These are phyloP conservation scores for Chalciporus sp. DNA, from an alignment of 1,284 basidiomycete species.

Conservation along the genomic window DNA sequence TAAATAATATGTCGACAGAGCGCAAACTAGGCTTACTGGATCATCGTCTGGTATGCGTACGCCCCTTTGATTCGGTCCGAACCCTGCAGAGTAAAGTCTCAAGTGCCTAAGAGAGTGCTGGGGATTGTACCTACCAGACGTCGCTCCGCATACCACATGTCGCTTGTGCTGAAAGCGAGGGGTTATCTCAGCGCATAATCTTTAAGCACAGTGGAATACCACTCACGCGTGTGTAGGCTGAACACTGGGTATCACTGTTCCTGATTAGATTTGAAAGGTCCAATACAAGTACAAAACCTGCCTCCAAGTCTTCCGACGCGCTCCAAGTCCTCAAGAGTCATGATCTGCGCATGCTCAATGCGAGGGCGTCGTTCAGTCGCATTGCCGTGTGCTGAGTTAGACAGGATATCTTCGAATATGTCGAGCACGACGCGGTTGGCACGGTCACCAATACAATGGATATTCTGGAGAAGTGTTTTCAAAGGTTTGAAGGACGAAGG, in stretches of 20 bases:
- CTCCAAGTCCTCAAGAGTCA: conserved; percentile 68
- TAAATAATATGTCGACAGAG: background rate
- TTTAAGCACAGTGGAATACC: background rate
- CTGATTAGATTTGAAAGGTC: background rate
- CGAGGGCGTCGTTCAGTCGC: conserved; percentile 63
- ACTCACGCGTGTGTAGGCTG: conserved; percentile 90
- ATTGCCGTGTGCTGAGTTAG: conserved; percentile 29
- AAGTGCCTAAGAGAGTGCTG: background rate
- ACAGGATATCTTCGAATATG: conserved; percentile 65
- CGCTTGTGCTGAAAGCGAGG: conserved; percentile 62
- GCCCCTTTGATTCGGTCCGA: conserved; percentile 80
- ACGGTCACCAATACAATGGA: conserved; percentile 91
- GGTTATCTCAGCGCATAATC: background rate
- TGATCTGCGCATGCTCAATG: conserved; percentile 92
- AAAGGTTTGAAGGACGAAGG: background rate
- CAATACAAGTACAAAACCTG: conserved; percentile 35
- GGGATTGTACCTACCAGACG: conserved; percentile 56
- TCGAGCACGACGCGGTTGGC: conserved; percentile 84
- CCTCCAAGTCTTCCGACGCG: conserved; percentile 75
- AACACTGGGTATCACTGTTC: conserved; percentile 83
- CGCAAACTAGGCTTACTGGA: conserved; percentile 50
- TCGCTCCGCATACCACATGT: conserved; percentile 89
- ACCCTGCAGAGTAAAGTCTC: conserved; percentile 52
- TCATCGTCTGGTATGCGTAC: conserved; percentile 84
- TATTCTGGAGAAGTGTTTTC: conserved; percentile 53